These are phyloP conservation scores for Leucoagaricus sp. DNA, from an alignment of 1,284 basidiomycete species.

Conservation along the genomic window DNA sequence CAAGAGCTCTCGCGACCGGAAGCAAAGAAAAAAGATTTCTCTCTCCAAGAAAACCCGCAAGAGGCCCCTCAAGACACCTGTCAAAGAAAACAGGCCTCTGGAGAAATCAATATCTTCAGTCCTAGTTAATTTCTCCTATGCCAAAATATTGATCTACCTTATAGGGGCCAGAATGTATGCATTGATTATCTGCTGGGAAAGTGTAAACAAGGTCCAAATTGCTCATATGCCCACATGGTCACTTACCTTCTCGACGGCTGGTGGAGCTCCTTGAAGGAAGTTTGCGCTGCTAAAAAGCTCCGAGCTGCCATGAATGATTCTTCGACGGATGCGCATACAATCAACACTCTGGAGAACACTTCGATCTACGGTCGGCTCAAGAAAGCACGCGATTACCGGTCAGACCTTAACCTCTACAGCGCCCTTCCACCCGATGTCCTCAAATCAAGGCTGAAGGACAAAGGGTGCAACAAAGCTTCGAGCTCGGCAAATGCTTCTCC, in stretches of 20 bases:
- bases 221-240: constrained; percentile 37
- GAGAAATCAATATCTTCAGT: too few species aligned
- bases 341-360: constrained; percentile 2
- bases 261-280: constrained; percentile 26
- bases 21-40: too few species aligned
- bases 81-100: too few species aligned
- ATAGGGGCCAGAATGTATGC: constrained; percentile 40
- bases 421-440: not conserved
- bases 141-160: too few species aligned
- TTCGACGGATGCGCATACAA: not conserved
- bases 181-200: constrained; percentile 30
- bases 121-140: too few species aligned
- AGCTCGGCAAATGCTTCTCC: not conserved
- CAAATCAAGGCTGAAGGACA: constrained; percentile 2
- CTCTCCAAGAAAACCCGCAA: too few species aligned
- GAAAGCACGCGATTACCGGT: not conserved
- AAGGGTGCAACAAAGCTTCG: not conserved
- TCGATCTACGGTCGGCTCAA: not conserved
- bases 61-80: too few species aligned
- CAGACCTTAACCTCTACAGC: not conserved
- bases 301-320: not conserved
- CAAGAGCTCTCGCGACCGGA: too few species aligned
- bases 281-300: constrained; percentile 15
- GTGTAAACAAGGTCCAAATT: constrained; percentile 34
- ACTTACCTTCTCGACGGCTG: constrained; percentile 31